Evolutionary conservation across 2,329 filamentous ascomycete species (phyloP).

Genomic region (Diplodia seriata): DNA sequence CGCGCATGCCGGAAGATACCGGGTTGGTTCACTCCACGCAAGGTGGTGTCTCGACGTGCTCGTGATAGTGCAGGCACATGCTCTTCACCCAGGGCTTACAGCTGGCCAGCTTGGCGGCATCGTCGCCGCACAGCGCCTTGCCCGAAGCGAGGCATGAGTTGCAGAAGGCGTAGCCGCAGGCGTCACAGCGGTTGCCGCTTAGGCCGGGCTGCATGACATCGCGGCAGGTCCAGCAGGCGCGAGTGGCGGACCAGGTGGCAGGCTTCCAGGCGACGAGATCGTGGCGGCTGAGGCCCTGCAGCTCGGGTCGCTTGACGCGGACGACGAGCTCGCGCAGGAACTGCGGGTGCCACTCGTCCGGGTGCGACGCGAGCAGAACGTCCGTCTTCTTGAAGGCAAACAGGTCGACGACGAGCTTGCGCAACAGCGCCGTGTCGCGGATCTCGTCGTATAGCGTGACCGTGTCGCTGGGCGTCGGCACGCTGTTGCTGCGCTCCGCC

Average conservation of each 20-base stretch:
- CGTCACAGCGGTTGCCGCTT: constrained; percentile 49
- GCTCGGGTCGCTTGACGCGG: constrained; percentile 54
- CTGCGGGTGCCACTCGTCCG: constrained; percentile 56
- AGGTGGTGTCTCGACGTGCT: constrained; percentile 47
- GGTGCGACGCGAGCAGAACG: constrained; percentile 54
- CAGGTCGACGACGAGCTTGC: constrained; percentile 55
- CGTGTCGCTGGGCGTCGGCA: constrained; percentile 58
- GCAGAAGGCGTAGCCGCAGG: constrained; percentile 53
- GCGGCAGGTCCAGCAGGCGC: constrained; percentile 50
- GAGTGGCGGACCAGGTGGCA: constrained; percentile 41
- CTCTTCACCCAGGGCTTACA: constrained; percentile 49
- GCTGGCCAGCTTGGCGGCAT: constrained; percentile 39
- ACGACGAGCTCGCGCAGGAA: constrained; percentile 58
- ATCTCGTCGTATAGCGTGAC: constrained; percentile 56
- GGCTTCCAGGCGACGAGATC: constrained; percentile 49
- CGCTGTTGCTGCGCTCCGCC: constrained; percentile 57
- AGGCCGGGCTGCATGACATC: constrained; percentile 49
- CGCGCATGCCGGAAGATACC: not conserved
- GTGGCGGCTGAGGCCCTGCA: constrained; percentile 52
- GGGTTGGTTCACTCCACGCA: constrained; percentile 37
- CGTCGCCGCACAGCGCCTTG: constrained; percentile 35
- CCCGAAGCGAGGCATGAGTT: constrained; percentile 47
- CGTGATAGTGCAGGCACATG: constrained; percentile 48
- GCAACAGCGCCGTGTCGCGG: constrained; percentile 48
- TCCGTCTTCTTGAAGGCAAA: constrained; percentile 62